A percentile compares a stretch with the other conserved stretches of the same genome.
Conservation (phyloP, 192 early-diverging fungal species). For the Geranomyces michiganensis region DNA sequence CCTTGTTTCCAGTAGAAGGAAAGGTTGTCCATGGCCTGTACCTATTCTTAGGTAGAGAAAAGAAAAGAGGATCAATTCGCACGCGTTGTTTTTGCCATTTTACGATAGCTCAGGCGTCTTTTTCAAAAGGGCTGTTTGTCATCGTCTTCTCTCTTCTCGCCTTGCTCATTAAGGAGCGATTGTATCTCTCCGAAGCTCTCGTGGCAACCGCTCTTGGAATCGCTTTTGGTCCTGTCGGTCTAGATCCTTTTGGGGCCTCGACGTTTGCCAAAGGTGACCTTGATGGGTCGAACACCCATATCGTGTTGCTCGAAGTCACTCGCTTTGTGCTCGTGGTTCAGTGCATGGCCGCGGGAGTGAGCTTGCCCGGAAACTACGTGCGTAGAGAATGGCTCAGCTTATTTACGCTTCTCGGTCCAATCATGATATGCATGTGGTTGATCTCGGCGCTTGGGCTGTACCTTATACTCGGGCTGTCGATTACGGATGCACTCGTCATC, state of each 20-base stretch:
- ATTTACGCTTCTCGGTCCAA: conserved; percentile 71
- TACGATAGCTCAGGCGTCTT: too few species aligned
- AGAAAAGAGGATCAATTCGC: too few species aligned
- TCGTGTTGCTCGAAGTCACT: conserved; percentile 64
- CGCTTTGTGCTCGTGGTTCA: conserved; percentile 82
- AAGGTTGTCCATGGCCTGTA: too few species aligned
- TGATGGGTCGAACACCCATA: conserved; percentile 49
- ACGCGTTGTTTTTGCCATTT: too few species aligned
- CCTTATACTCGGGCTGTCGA: conserved; percentile 41
- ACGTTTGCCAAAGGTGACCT: conserved; percentile 51
- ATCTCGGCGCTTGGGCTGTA: conserved; percentile 67
- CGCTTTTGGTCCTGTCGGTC: conserved; percentile 57
- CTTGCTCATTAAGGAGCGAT: conserved; percentile 45
- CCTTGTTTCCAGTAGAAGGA: too few species aligned
- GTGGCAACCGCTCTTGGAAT: conserved; percentile 85
- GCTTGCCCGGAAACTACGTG: conserved; percentile 52
- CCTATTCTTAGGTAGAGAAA: too few species aligned
- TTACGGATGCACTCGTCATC: conserved; percentile 70
- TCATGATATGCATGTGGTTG: conserved; percentile 83
- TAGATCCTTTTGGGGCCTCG: conserved; percentile 39
- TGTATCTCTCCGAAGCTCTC: conserved; percentile 52
- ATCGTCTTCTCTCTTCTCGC: conserved; percentile 26
- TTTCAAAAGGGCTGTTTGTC: not conserved
- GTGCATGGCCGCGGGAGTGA: conserved; percentile 84
- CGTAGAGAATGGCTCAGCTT: conserved; percentile 66